Percentiles rank a stretch among this genome's conserved stretches.
These are phyloP conservation scores for Cladophialophora chaetospira DNA, from an alignment of 2,329 filamentous ascomycete species.

Conservation along the genomic window DNA sequence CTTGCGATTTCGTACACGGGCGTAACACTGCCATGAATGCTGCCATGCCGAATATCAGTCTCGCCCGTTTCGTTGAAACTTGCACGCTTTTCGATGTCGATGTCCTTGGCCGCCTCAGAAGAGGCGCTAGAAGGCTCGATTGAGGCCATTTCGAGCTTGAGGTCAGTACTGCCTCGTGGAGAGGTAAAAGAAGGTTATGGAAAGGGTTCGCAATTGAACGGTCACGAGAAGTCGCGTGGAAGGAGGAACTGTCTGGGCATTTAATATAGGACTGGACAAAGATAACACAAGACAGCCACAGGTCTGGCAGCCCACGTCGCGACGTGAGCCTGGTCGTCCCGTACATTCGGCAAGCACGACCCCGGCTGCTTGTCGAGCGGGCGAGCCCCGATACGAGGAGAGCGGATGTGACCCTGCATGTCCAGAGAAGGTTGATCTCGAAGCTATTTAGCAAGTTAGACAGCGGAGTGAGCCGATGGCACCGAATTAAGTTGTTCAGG, in stretches of 20 bases:
- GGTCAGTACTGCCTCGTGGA: background rate
- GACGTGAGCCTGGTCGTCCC: conserved; percentile 8
- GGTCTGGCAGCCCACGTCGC: background rate
- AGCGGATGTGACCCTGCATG: conserved; percentile 18
- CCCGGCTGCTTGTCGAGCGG: conserved; percentile 1
- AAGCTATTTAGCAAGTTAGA: conserved; percentile 18
- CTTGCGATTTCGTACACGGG: conserved; percentile 26
- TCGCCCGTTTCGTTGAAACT: conserved; percentile 1
- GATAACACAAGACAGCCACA: conserved; percentile 6
- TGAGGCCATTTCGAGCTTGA: conserved; percentile 11
- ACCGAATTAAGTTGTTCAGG: background rate
- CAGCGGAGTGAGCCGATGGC: conserved; percentile 20
- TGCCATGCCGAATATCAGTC: conserved; percentile 20
- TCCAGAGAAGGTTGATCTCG: conserved; percentile 15
- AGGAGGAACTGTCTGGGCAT: background rate
- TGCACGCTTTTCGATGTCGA: conserved; percentile 20
- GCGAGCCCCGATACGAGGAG: conserved; percentile 2
- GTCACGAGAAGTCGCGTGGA: background rate
- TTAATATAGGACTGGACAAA: conserved; percentile 9
- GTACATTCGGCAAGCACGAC: conserved; percentile 1
- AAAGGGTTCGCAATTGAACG: background rate
- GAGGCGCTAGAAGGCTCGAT: conserved; percentile 10
- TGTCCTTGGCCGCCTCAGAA: conserved; percentile 14
- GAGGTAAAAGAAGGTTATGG: background rate
- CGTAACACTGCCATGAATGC: conserved; percentile 27